A percentile compares a stretch with the other conserved stretches of the same genome.
Conservation (phyloP, 176 grass and related monocot species). For the Zea luxurians region DNA sequence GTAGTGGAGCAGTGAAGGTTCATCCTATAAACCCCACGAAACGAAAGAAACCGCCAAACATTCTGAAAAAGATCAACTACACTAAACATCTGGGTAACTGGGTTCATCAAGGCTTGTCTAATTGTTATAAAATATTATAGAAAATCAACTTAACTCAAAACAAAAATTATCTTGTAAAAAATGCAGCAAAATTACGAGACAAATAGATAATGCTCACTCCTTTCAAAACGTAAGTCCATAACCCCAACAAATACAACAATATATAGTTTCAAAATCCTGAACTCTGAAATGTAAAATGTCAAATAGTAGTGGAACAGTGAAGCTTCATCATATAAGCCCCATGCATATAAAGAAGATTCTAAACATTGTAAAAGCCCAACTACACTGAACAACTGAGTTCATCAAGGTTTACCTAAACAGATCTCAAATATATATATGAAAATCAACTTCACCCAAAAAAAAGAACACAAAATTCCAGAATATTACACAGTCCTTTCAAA, state of each 20-base stretch:
- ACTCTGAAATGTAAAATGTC: slow-evolving; percentile 12
- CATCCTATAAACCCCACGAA: slow-evolving; percentile 14
- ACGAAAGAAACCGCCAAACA: slow-evolving; percentile 11
- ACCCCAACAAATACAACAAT: neutral
- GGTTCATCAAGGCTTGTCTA: neutral
- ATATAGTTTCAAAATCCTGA: slow-evolving; percentile 11
- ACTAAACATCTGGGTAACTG: slow-evolving; percentile 16
- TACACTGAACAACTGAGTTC: slow-evolving; percentile 14
- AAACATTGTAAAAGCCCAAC: neutral
- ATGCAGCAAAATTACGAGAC: neutral
- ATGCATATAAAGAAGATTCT: slow-evolving; percentile 25
- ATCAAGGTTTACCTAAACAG: neutral
- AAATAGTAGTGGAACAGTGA: slow-evolving; percentile 6
- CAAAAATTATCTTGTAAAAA: slow-evolving; percentile 19
- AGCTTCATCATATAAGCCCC: slow-evolving; percentile 26
- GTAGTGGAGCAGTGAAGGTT: slow-evolving; percentile 17
- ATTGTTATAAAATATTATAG: slow-evolving; percentile 20
- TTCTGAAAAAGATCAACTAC: neutral
- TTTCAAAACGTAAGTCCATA: neutral
- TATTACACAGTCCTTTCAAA: neutral
- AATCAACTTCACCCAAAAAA: slow-evolving; percentile 20
- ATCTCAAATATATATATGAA: slow-evolving; percentile 28
- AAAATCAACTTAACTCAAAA: slow-evolving; percentile 14
- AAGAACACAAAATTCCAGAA: neutral
- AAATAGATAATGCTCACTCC: neutral